Percentiles rank a stretch among this genome's conserved stretches.
Conservation (phyloP, 2,329 filamentous ascomycete species). For the Verticillium dahliae region DNA sequence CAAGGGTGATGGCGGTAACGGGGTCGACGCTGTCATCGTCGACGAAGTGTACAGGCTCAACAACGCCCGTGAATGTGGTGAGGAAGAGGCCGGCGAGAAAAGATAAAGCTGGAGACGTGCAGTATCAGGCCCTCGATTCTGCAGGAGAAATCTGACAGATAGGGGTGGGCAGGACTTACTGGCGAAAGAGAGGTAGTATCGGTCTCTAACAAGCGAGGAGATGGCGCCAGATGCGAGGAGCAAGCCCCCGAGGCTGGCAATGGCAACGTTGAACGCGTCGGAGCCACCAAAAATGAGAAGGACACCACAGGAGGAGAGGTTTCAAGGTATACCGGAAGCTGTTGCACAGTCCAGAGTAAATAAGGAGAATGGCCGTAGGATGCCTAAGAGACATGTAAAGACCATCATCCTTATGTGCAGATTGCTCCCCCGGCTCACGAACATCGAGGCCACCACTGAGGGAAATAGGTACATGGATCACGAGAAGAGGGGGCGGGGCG, state of each 20-base stretch:
- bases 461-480: too few species aligned
- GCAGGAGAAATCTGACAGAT: neutral
- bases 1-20: constrained; percentile 68
- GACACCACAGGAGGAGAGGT: too few species aligned
- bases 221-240: constrained; percentile 83
- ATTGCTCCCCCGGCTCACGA: too few species aligned
- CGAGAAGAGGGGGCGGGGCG: too few species aligned
- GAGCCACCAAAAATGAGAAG: neutral
- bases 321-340: neutral
- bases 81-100: constrained; percentile 52
- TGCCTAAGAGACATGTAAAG: too few species aligned
- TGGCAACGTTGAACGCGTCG: constrained; percentile 69
- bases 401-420: too few species aligned
- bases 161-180: constrained; percentile 44
- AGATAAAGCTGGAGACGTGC: neutral
- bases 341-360: neutral
- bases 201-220: constrained; percentile 84
- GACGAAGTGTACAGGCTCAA: constrained; percentile 72
- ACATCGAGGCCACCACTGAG: too few species aligned
- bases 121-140: neutral
- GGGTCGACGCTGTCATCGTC: constrained; percentile 54
- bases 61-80: constrained; percentile 69
- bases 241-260: constrained; percentile 77
- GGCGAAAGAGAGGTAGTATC: constrained; percentile 85
- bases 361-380: too few species aligned